Percentiles rank a stretch among this genome's conserved stretches.
These are phyloP conservation scores for Isabelozyma heimii DNA, from an alignment of 805 yeast genomes.

Conservation along the genomic window DNA sequence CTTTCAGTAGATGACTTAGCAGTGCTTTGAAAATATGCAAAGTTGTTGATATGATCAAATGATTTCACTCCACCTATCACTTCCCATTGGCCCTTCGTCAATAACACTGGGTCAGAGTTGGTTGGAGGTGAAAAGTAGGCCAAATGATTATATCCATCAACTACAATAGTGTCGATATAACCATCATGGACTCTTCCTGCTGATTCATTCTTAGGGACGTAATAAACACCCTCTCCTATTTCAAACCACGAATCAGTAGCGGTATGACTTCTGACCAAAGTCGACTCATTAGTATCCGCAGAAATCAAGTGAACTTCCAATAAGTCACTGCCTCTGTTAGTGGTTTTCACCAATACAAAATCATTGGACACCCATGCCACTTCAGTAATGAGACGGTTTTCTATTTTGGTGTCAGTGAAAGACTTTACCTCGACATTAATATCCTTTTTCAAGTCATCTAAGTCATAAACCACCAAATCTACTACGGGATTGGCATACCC, in stretches of 20 bases:
- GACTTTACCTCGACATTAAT: slow-evolving; percentile 5
- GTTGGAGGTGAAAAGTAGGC: slow-evolving; percentile 78
- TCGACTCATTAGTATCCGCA: slow-evolving; percentile 21
- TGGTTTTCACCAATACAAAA: slow-evolving; percentile 52
- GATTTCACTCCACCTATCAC: slow-evolving; percentile 69
- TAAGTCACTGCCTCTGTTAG: slow-evolving; percentile 60
- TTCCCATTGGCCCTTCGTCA: slow-evolving; percentile 83
- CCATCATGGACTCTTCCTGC: slow-evolving; percentile 47
- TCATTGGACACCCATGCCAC: slow-evolving; percentile 55
- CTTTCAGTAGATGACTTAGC: slow-evolving; percentile 77
- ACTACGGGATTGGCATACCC: slow-evolving; percentile 61
- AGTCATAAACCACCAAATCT: slow-evolving; percentile 42
- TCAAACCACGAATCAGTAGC: slow-evolving; percentile 63
- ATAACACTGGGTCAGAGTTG: slow-evolving; percentile 42
- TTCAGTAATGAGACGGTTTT: slow-evolving; percentile 55
- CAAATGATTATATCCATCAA: slow-evolving; percentile 66
- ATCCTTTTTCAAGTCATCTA: slow-evolving; percentile 17
- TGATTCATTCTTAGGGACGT: slow-evolving; percentile 33
- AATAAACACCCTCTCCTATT: slow-evolving; percentile 32
- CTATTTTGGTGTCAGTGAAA: slow-evolving; percentile 24
- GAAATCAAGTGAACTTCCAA: slow-evolving; percentile 50
- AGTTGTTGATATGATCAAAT: slow-evolving; percentile 45
- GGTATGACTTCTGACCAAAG: slow-evolving; percentile 41
- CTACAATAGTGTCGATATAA: slow-evolving; percentile 73
- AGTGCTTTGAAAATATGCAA: slow-evolving; percentile 67